Conservation (phyloP, 2,329 filamentous ascomycete genomes). For the Penicillium brevicompactum region DNA sequence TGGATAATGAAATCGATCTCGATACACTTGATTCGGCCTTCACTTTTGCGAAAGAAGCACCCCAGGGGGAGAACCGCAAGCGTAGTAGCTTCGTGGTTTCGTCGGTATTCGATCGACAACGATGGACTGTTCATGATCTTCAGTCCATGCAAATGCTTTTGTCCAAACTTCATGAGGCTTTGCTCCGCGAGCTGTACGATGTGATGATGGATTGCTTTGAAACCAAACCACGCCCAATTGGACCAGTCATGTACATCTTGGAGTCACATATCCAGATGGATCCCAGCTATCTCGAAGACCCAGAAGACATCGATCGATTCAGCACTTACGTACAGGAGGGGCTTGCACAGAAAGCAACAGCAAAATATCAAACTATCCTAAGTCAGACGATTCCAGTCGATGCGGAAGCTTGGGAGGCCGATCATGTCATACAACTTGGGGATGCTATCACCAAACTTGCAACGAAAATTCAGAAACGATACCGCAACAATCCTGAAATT, state of each 20-base stretch:
- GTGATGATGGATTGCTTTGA: slow-evolving; percentile 89
- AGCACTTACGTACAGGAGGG: slow-evolving; percentile 70
- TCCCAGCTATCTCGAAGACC: slow-evolving; percentile 69
- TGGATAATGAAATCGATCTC: slow-evolving; percentile 77
- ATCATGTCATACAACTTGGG: slow-evolving; percentile 84
- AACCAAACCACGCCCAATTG: slow-evolving; percentile 78
- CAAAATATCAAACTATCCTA: slow-evolving; percentile 78
- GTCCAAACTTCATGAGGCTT: slow-evolving; percentile 72
- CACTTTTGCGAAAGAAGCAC: slow-evolving; percentile 74
- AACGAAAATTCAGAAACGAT: slow-evolving; percentile 89
- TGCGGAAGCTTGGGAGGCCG: slow-evolving; percentile 85
- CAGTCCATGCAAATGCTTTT: slow-evolving; percentile 74
- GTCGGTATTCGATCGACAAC: slow-evolving; percentile 58
- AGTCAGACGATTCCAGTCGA: slow-evolving; percentile 77
- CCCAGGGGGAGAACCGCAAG: slow-evolving; percentile 62
- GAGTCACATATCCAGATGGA: slow-evolving; percentile 82
- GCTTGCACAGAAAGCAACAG: slow-evolving; percentile 71
- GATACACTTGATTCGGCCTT: slow-evolving; percentile 84
- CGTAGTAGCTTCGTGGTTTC: slow-evolving; percentile 52
- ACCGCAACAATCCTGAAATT: slow-evolving; percentile 82
- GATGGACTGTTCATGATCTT: slow-evolving; percentile 72
- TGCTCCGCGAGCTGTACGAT: slow-evolving; percentile 85
- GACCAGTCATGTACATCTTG: slow-evolving; percentile 76
- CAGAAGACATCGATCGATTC: slow-evolving; percentile 73
- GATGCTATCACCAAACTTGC: slow-evolving; percentile 82